phyloP scores from a whole-genome alignment of 176 grass and related monocot genomes.

The Oryza rufipogon region DNA sequence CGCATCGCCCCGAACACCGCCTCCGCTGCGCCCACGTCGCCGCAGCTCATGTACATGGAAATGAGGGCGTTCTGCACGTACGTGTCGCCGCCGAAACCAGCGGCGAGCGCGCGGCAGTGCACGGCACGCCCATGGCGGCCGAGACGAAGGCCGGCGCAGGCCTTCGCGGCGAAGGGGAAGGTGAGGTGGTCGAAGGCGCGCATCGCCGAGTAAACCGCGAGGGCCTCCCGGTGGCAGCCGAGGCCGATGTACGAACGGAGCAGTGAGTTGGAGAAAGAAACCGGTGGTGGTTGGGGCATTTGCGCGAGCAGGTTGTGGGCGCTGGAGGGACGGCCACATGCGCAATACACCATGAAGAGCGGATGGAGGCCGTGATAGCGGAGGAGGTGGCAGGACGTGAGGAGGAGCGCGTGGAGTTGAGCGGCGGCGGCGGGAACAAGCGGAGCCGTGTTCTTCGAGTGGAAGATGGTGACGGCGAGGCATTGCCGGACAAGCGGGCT shows the following conservation, averaged over 20 bases:
- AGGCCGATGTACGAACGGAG: conserved; percentile 53
- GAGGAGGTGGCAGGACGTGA: conserved; percentile 55
- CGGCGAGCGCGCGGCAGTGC: conserved; percentile 52
- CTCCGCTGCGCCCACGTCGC: conserved; percentile 38
- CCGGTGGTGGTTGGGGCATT: conserved; percentile 32
- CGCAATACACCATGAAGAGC: conserved; percentile 23
- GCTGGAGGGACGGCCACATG: conserved; percentile 24
- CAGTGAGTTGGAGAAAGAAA: conserved; percentile 52
- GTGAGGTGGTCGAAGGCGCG: conserved; percentile 63
- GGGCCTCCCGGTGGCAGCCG: conserved; percentile 42
- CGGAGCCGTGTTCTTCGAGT: conserved; percentile 37
- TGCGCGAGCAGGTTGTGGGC: conserved; percentile 60
- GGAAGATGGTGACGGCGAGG: conserved; percentile 45
- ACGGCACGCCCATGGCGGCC: conserved; percentile 31
- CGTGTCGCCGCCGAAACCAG: conserved; percentile 50
- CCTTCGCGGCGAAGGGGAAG: conserved; percentile 71
- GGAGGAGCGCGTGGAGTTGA: conserved; percentile 54
- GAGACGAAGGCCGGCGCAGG: conserved; percentile 48
- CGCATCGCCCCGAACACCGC: conserved; percentile 49
- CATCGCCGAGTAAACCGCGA: conserved; percentile 55
- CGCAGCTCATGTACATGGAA: conserved; percentile 64
- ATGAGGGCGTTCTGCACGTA: conserved; percentile 71
- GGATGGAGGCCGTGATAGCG: neutral
- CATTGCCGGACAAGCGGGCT: conserved; percentile 43
- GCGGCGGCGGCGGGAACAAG: conserved; percentile 30